Percentiles rank a stretch among this genome's conserved stretches.
These are phyloP conservation scores for Heterobasidion occidentale DNA, from an alignment of 1,284 basidiomycete genomes.

Conservation along the genomic window DNA sequence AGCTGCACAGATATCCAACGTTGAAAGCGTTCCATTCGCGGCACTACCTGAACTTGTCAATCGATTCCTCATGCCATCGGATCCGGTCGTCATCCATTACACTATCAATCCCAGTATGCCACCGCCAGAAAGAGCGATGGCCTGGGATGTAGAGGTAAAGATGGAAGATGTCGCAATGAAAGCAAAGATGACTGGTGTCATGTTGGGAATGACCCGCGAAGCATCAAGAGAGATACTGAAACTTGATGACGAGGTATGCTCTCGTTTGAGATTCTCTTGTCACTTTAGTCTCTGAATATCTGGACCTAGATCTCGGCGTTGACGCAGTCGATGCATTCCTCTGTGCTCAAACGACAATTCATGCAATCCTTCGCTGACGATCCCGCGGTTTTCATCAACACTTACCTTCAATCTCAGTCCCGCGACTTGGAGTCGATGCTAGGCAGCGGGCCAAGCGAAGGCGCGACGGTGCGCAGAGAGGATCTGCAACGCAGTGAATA, in stretches of 20 bases:
- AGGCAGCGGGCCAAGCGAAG: constrained; percentile 81
- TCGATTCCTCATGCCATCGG: constrained; percentile 69
- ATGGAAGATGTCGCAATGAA: constrained; percentile 79
- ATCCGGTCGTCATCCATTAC: constrained; percentile 85
- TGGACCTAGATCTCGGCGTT: constrained; percentile 62
- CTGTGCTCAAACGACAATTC: constrained; percentile 84
- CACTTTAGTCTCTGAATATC: not conserved
- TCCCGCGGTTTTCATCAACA: constrained; percentile 79
- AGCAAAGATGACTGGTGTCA: constrained; percentile 66
- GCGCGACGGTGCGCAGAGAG: constrained; percentile 75
- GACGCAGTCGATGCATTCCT: constrained; percentile 79
- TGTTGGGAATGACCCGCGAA: constrained; percentile 61
- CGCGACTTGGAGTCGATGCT: constrained; percentile 85
- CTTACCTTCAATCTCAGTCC: constrained; percentile 88
- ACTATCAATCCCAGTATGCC: constrained; percentile 49
- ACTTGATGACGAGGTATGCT: constrained; percentile 78
- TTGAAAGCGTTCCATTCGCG: constrained; percentile 66
- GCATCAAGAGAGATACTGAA: constrained; percentile 59
- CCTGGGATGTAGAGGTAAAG: constrained; percentile 87
- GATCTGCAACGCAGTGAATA: constrained; percentile 85
- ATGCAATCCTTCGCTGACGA: constrained; percentile 77
- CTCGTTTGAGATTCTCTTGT: not conserved
- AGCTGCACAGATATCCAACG: constrained; percentile 51
- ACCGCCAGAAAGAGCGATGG: constrained; percentile 57
- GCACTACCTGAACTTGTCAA: constrained; percentile 84